These are phyloP conservation scores for Polysphondylium violaceum DNA, from an alignment of 78 protist genomes.

Conservation along the genomic window DNA sequence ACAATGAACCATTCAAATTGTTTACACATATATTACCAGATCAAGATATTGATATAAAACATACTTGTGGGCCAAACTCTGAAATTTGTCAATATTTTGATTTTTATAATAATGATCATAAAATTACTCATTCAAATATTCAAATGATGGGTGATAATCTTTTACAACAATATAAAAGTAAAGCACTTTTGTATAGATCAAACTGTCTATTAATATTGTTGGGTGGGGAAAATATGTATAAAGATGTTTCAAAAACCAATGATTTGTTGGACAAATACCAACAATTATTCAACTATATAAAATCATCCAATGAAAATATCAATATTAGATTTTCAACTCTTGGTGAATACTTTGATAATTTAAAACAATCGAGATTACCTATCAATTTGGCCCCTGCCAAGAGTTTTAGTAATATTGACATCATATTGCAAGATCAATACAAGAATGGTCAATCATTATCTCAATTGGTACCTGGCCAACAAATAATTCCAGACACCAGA, in stretches of 20 bases:
- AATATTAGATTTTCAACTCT: conserved; percentile 3
- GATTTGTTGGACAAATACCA: neutral
- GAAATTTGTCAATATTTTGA: neutral
- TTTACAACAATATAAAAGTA: neutral
- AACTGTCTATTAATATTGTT: conserved; percentile 11
- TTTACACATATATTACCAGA: conserved; percentile 16
- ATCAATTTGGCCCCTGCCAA: neutral
- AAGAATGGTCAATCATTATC: no score
- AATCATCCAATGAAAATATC: neutral
- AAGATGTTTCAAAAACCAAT: neutral
- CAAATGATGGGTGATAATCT: neutral
- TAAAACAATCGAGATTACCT: neutral
- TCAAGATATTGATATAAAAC: neutral
- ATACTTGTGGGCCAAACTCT: neutral
- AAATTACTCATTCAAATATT: neutral
- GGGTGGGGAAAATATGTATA: neutral
- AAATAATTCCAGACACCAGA: conserved; percentile 5
- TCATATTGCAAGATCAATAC: neutral
- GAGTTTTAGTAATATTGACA: neutral
- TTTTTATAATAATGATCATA: neutral
- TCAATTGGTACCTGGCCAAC: conserved; percentile 3
- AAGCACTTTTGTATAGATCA: neutral
- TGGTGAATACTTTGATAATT: neutral
- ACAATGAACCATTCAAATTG: neutral
- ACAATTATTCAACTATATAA: neutral